A percentile compares a stretch with the other conserved stretches of the same genome.
These are phyloP conservation scores for Macadamia integrifolia DNA, from an alignment of 164 flowering plant species.

Conservation along the genomic window DNA sequence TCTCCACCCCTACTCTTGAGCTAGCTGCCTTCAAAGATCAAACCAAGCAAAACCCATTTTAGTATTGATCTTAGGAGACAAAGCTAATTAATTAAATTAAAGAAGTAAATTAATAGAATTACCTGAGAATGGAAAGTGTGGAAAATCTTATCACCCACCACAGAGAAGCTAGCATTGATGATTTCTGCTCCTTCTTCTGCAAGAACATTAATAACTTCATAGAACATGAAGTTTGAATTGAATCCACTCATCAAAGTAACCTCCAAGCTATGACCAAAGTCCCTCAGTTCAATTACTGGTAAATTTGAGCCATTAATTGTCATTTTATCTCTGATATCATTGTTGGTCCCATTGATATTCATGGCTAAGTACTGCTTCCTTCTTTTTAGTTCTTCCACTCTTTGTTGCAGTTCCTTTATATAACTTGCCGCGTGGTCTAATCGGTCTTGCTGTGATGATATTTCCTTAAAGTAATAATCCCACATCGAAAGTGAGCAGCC, in stretches of 20 bases:
- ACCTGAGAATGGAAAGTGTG: slow-evolving; percentile 27
- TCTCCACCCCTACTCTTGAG: slow-evolving; percentile 51
- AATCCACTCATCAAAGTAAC: slow-evolving; percentile 38
- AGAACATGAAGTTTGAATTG: slow-evolving; percentile 33
- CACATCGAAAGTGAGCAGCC: no score
- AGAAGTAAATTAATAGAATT: neutral
- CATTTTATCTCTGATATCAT: slow-evolving; percentile 19
- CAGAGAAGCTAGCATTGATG: slow-evolving; percentile 30
- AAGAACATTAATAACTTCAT: slow-evolving; percentile 33
- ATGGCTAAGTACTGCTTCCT: slow-evolving; percentile 19
- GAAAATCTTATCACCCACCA: slow-evolving; percentile 30
- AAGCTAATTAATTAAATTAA: no score
- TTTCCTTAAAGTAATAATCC: slow-evolving; percentile 13
- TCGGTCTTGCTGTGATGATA: slow-evolving; percentile 29
- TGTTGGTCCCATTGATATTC: neutral
- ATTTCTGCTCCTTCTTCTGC: slow-evolving; percentile 52
- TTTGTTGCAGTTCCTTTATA: slow-evolving; percentile 28
- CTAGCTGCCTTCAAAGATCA: slow-evolving; percentile 29
- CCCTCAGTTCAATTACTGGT: slow-evolving; percentile 46
- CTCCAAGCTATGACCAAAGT: slow-evolving; percentile 34
- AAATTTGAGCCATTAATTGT: slow-evolving; percentile 1
- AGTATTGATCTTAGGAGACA: neutral
- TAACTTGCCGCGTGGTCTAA: slow-evolving; percentile 31
- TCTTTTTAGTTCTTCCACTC: slow-evolving; percentile 27
- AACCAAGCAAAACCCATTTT: neutral